Base-by-base conservation (phyloP, 805 yeast genomes). In the Blastobotrys americana region DNA sequence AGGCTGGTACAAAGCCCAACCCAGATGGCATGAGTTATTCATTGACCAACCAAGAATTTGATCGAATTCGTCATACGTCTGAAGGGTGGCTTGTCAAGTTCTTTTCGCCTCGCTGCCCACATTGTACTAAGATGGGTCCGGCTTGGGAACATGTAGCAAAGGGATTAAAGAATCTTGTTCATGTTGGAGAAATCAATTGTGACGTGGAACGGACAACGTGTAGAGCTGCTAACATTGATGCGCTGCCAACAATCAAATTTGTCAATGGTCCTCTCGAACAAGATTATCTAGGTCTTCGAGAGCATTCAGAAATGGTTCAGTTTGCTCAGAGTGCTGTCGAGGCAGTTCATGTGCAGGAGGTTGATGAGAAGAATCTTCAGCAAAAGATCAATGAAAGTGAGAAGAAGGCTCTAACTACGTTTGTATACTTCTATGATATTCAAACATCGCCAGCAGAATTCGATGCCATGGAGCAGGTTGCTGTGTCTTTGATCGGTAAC, bases 11-110 rank as follows among this genome's bases (percentile, higher is more conserved):
- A 13, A 21, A 34, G 4, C 48, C 53, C 18, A 64, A 64, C 46
- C 60, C 67, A n/a, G 28, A 53, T n/a, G 73, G 72, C 4, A 45
- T 44, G 8, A 61, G 68, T 3, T 47, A 49, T 4, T 57, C 52
- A 25, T 53, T 68, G 17, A 54, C 50, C 31, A 54, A 48, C 21
- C 51, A 53, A 9, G 51, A 57, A 13, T 63, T 64, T 44, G 53
- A 54, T 13, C 46, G 51, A 6, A 48, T 66, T n/a, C 44, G 57
- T 5, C 43, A 48, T 3, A 45, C 61, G 18, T 45, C 46, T 22
- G 66, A 64, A 49, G 61, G 66, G 18, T 69, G 71, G 69, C 53
- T 68, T 39, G 48, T 69, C 56, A 64, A 65, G 54, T 68, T 69
- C 50, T 65, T 61, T 49, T 60, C 66, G 4, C 70, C 72, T 6